Evolutionary conservation across 1,284 basidiomycete genomes (phyloP).

Genomic region (Heterobasidion irregulare): DNA sequence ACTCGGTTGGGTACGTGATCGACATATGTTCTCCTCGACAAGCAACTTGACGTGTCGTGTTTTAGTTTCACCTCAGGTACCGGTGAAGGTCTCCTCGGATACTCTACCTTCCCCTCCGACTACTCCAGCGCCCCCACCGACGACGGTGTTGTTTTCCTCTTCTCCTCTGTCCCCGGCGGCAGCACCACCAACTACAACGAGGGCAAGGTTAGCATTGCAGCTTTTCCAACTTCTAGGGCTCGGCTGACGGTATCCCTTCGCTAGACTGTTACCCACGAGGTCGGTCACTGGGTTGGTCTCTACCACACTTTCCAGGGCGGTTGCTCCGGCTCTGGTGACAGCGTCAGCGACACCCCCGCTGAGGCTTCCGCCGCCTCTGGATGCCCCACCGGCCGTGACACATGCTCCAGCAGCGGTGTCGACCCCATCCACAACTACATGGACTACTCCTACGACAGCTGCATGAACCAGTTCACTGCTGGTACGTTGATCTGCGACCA

Average conservation of each 20-base stretch:
- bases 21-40: not conserved
- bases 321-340: conserved; percentile 38
- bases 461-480: conserved; percentile 41
- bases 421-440: conserved; percentile 37
- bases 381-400: conserved; percentile 39
- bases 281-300: conserved; percentile 48
- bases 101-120: conserved; percentile 39
- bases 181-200: conserved; percentile 34
- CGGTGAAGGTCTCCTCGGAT: conserved; percentile 36
- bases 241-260: not conserved
- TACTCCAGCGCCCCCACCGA: conserved; percentile 30
- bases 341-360: conserved; percentile 41
- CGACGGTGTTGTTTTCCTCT: conserved; percentile 43
- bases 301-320: conserved; percentile 57
- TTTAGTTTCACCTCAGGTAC: conserved; percentile 24
- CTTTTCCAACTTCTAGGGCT: not conserved
- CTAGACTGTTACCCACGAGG: conserved; percentile 48
- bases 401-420: conserved; percentile 32
- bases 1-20: conserved; percentile 33
- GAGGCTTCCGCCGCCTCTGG: conserved; percentile 35
- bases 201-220: conserved; percentile 21
- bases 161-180: conserved; percentile 42
- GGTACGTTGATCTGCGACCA: conserved; percentile 11
- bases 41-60: not conserved
- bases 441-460: conserved; percentile 22